phyloP scores from a whole-genome alignment of 2,329 filamentous ascomycete genomes.

The Talaromyces verruculosus region DNA sequence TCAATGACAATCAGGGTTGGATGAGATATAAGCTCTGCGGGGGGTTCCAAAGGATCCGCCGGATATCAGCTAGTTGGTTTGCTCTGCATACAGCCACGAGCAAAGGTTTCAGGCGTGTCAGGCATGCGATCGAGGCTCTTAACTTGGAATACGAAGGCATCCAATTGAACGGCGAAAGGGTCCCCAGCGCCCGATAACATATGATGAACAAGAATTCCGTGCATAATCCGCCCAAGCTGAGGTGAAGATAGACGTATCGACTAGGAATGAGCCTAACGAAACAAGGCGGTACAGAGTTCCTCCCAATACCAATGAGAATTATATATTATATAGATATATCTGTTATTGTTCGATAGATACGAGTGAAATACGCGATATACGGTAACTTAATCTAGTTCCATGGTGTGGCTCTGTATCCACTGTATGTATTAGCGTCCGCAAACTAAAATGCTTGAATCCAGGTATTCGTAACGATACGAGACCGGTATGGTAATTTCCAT shows the following conservation, averaged over 20 bases:
- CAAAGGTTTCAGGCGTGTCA: background rate
- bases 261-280: background rate
- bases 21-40: background rate
- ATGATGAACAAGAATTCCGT: background rate
- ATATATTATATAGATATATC: background rate
- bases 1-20: background rate
- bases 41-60: background rate
- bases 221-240: background rate
- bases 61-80: background rate
- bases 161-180: background rate
- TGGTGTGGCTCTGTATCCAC: background rate
- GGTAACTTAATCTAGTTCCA: background rate
- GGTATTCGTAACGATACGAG: background rate
- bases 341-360: background rate
- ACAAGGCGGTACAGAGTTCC: background rate
- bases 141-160: background rate
- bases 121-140: background rate
- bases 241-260: background rate
- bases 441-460: background rate
- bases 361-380: background rate
- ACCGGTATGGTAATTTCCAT: background rate
- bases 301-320: background rate
- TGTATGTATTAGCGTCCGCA: slow-evolving; percentile 1
- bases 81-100: background rate
- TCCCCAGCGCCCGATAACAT: background rate